Base-by-base conservation (phyloP, 805 yeast species). In the Wickerhamiella brachini region DNA sequence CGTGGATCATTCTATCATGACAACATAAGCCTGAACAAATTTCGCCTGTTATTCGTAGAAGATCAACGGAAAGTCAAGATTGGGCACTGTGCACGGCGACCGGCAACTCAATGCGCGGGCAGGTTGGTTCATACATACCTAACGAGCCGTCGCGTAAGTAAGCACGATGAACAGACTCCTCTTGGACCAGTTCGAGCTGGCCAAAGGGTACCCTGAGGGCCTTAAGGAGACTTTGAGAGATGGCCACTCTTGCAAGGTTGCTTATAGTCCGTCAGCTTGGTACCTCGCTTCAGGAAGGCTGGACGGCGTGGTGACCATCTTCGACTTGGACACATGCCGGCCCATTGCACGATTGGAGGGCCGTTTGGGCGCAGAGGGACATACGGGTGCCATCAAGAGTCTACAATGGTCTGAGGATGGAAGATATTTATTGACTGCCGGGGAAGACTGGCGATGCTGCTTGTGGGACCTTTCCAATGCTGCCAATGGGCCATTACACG, bases 201-300 rank as follows among this genome's bases (percentile, higher is more conserved):
- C 95, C 20, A 87, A 86, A 61, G 97, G 89, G 62, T 89, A 77
- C 59, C 97, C 97, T 0, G 95, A 89, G 54, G 75, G 82, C 1
- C 74, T 86, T n/a, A 76, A 83, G 1, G 80, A 80, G 54, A 80
- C 89, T 0, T 67, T 87, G 12, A 15, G 20, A 17, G 51, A 59
- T 48, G 69, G 69, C 15, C 77, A 79, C 44, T 74, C 85, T 0
- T 83, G 86, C 8, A 78, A 78, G 53, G 73, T 88, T 41, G 77
- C 76, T 62, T 85, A 79, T 69, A 85, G 79, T 58, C 68, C 74
- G 7, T 77, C 77, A 49, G 97, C 97, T 5, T 95, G 86, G 63
- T 89, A 89, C 61, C 65, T 88, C 4, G 95, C 95, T 0, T 76
- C 84, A 1, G 96, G 96, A 0, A 68, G 81, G 34, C 69, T 76